Conservation (phyloP, 2,329 filamentous ascomycete genomes). For the Tricladium varicosporioides region DNA sequence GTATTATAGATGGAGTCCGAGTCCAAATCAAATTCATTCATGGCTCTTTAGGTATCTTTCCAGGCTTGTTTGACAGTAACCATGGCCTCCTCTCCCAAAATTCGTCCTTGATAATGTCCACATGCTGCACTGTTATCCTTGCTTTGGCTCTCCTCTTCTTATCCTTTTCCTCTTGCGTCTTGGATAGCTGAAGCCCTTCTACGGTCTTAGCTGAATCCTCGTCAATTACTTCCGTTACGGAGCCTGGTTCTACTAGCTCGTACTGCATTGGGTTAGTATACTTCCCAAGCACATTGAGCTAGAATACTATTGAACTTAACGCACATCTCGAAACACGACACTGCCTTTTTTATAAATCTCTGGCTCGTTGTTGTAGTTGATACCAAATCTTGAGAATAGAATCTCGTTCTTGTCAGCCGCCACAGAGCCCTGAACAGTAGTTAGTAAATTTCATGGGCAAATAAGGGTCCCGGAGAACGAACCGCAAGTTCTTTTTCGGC, state of each 20-base stretch:
- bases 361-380: conserved; percentile 97
- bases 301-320: neutral
- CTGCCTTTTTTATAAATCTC: conserved; percentile 94
- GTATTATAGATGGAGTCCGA: conserved; percentile 15
- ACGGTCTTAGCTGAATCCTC: conserved; percentile 46
- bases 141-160: conserved; percentile 80
- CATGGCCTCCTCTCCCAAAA: conserved; percentile 91
- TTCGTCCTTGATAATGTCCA: conserved; percentile 92
- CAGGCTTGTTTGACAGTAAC: conserved; percentile 73
- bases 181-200: conserved; percentile 62
- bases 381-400: conserved; percentile 79
- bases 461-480: conserved; percentile 25
- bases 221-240: conserved; percentile 37
- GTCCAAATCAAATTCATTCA: conserved; percentile 18
- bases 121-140: conserved; percentile 75
- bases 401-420: conserved; percentile 95
- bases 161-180: conserved; percentile 80
- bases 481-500: conserved; percentile 80
- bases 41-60: conserved; percentile 62
- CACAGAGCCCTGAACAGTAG: conserved; percentile 64
- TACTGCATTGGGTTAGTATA: conserved; percentile 48
- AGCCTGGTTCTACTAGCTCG: conserved; percentile 61
- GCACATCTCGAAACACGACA: conserved; percentile 73
- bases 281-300: neutral
- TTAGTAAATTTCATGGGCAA: conserved; percentile 19